Evolutionary conservation across 2,329 filamentous ascomycete genomes (phyloP).

Genomic region (Furcasterigmium sp.): DNA sequence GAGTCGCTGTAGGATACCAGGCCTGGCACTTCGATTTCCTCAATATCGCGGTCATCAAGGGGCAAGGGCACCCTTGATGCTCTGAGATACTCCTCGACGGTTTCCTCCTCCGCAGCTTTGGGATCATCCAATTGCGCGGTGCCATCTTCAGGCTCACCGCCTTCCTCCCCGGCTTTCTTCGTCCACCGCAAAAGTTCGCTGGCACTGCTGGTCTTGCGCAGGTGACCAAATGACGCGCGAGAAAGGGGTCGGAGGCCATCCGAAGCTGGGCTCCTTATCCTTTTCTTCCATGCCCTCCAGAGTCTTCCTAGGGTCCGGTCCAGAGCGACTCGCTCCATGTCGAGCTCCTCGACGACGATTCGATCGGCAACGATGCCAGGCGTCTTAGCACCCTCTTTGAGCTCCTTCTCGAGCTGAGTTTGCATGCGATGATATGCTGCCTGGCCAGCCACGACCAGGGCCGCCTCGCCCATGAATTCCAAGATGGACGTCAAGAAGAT

Average conservation of each 20-base stretch:
- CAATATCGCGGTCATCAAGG: conserved; percentile 59
- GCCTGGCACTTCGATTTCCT: conserved; percentile 76
- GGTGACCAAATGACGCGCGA: conserved; percentile 33
- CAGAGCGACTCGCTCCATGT: conserved; percentile 89
- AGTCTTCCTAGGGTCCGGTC: conserved; percentile 83
- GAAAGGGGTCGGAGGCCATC: conserved; percentile 46
- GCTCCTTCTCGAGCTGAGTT: conserved; percentile 52
- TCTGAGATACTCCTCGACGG: conserved; percentile 26
- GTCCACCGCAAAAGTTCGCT: conserved; percentile 23
- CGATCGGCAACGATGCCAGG: conserved; percentile 52
- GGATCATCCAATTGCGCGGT: not conserved
- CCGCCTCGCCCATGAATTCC: conserved; percentile 90
- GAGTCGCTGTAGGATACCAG: conserved; percentile 59
- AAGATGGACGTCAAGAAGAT: conserved; percentile 95
- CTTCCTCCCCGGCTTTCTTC: conserved; percentile 11
- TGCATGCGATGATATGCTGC: conserved; percentile 69
- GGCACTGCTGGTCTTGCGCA: conserved; percentile 31
- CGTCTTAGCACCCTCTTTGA: conserved; percentile 44
- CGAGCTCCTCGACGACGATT: conserved; percentile 80
- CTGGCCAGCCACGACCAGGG: conserved; percentile 79
- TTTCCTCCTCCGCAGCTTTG: not conserved
- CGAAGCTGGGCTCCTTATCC: conserved; percentile 54
- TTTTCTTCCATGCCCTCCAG: conserved; percentile 95
- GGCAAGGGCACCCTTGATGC: conserved; percentile 66
- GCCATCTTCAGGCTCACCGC: conserved; percentile 7